Evolutionary conservation across 1,284 basidiomycete species (phyloP), one percentile per base, ranked within the genome.

Genomic region (Leccinum solheimii): DNA sequence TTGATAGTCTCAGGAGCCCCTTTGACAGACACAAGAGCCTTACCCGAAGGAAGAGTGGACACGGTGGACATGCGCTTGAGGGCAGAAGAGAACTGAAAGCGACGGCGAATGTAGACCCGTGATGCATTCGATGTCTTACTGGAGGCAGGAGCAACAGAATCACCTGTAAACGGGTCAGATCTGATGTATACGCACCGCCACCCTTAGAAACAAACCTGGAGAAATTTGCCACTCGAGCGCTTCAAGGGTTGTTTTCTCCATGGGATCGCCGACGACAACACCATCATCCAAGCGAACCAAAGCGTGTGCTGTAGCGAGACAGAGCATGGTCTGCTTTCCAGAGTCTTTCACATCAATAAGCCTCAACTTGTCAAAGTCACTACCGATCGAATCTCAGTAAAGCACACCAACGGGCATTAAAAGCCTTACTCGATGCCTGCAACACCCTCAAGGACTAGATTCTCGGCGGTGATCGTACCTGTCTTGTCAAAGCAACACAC

Each of bases 401-500:
- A 16, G 21, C 45, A 51, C 14, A 51, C 16, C 3, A 38, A 40
- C 8, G 0, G 50, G 13, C 11, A 21, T 14, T 7, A 16, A 32
- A 30, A 36, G 3, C 79, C 90, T 70, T 69, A 95, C 94, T 94
- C 84, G 32, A 95, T 83, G 60, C 95, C 95, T 45, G 84, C 92
- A 40, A 98, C 85, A 64, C 95, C 96, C 75, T 98, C 94, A 1
- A 97, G 83, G 13, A 97, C 94, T n/a, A 98, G 79, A 75, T 95
- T 90, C 75, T 97, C 95, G 1, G 94, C 93, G 0, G 95, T 98
- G 66, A 98, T 97, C 0, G 95, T 98, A 34, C 95, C 96, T 0
- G 95, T 98, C 82, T 98, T 98, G 79, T 98, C 95, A 69, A 98
- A 98, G 77, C 96, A 98, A 76, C 95, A 98, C 11, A 98, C 91